Conservation (phyloP, 768 basidiomycete species). For the Tylopilus subfusipes region DNA sequence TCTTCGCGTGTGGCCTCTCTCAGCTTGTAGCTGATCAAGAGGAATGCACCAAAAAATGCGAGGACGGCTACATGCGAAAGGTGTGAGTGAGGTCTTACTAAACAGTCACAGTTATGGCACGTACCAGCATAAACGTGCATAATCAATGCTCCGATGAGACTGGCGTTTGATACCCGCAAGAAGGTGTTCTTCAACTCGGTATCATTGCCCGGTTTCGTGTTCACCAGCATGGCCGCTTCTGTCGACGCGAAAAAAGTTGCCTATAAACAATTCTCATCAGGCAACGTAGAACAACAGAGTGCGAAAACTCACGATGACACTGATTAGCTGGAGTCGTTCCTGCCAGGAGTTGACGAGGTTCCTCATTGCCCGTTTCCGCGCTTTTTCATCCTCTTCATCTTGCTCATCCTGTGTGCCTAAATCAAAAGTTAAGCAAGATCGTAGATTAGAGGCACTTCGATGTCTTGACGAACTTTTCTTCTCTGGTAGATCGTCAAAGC, state of each 20-base stretch:
- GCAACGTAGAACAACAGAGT: not conserved
- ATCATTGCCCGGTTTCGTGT: constrained; percentile 32
- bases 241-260: constrained; percentile 62
- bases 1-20: constrained; percentile 50
- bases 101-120: constrained; percentile 11
- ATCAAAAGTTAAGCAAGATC: not conserved
- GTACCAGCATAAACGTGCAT: constrained; percentile 51
- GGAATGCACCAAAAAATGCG: constrained; percentile 56
- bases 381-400: constrained; percentile 44
- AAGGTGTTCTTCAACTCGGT: constrained; percentile 7
- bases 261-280: constrained; percentile 27
- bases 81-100: not conserved
- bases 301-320: constrained; percentile 46
- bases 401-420: constrained; percentile 49
- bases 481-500: constrained; percentile 3
- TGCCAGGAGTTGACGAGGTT: constrained; percentile 58
- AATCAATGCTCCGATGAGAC: constrained; percentile 49
- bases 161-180: constrained; percentile 40
- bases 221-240: constrained; percentile 51
- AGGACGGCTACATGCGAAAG: constrained; percentile 31
- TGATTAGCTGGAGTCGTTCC: constrained; percentile 59
- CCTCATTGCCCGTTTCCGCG: constrained; percentile 41
- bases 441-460: not conserved
- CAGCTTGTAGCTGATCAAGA: constrained; percentile 53
- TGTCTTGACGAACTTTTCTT: constrained; percentile 19